A percentile compares a stretch with the other conserved stretches of the same genome.
phyloP scores from a whole-genome alignment of 2,329 filamentous ascomycete species.

The Cadophora sp. region DNA sequence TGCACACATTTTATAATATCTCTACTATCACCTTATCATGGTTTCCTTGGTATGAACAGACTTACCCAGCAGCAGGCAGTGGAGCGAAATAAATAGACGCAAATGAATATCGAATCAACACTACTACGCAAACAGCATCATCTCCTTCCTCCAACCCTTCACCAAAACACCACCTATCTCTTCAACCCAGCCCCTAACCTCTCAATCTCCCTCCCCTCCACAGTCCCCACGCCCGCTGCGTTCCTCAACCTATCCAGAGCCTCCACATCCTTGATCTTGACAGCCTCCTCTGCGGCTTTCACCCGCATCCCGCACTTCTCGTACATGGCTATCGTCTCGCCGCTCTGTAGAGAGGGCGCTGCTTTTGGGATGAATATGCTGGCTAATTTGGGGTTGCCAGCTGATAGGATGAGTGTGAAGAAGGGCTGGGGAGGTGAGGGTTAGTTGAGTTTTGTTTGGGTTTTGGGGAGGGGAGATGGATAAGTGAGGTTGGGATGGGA shows the following conservation, averaged over 20 bases:
- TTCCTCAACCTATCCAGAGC: slow-evolving; percentile 76
- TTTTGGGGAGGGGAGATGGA: not conserved
- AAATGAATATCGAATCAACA: not conserved
- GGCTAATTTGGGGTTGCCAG: slow-evolving; percentile 88
- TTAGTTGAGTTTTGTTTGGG: slow-evolving; percentile 3
- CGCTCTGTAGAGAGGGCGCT: slow-evolving; percentile 64
- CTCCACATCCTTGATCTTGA: slow-evolving; percentile 79
- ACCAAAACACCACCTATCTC: slow-evolving; percentile 42
- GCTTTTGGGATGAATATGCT: slow-evolving; percentile 85
- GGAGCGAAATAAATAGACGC: not conserved
- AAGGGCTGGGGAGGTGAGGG: slow-evolving; percentile 64
- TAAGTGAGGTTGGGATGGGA: not conserved
- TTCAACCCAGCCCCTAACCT: slow-evolving; percentile 69
- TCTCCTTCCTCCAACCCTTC: not conserved
- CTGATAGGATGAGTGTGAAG: slow-evolving; percentile 86
- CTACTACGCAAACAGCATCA: not conserved
- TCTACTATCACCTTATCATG: not conserved
- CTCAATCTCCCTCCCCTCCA: slow-evolving; percentile 80
- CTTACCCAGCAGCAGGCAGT: not conserved
- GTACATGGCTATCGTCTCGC: slow-evolving; percentile 87
- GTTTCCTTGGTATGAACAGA: not conserved
- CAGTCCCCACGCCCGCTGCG: slow-evolving; percentile 73
- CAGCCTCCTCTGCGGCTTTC: slow-evolving; percentile 90
- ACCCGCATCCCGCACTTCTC: slow-evolving; percentile 91
- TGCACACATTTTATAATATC: too few species aligned